These are phyloP conservation scores for Anthostomella pinea DNA, from an alignment of 2,329 filamentous ascomycete genomes.

Conservation along the genomic window DNA sequence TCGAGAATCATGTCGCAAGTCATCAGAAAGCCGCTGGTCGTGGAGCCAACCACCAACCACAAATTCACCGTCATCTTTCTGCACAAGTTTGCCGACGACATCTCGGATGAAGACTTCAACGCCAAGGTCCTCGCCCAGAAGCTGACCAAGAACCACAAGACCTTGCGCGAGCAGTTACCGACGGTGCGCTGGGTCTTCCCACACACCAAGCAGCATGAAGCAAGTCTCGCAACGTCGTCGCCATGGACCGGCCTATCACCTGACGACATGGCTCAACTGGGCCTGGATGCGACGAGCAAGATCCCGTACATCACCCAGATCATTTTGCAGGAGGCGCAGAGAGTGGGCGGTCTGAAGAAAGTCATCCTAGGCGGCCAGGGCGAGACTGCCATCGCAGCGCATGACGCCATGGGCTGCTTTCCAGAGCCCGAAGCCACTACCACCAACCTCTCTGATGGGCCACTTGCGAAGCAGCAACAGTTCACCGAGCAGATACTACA, in stretches of 20 bases:
- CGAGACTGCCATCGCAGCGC: conserved; percentile 18
- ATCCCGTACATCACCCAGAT: conserved; percentile 20
- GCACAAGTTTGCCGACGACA: conserved; percentile 12
- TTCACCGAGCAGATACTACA: conserved; percentile 12
- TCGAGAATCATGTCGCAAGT: too few relatives aligned
- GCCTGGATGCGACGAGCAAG: not conserved
- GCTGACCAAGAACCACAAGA: conserved; percentile 10
- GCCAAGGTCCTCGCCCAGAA: conserved; percentile 16
- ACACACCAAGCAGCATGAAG: conserved; percentile 12
- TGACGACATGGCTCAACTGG: too few relatives aligned
- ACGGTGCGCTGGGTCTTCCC: conserved; percentile 19
- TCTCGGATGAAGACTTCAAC: conserved; percentile 10
- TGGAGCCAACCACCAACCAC: conserved; percentile 12
- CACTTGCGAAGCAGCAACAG: not conserved
- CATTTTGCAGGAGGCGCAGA: conserved; percentile 15
- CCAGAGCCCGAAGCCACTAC: conserved; percentile 10
- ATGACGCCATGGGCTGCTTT: conserved; percentile 15
- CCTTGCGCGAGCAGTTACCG: conserved; percentile 14
- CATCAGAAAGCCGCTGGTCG: conserved; percentile 10
- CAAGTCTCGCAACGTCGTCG: too few relatives aligned
- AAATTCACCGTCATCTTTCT: conserved; percentile 22
- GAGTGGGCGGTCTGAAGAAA: conserved; percentile 12
- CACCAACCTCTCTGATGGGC: too few relatives aligned
- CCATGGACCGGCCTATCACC: too few relatives aligned
- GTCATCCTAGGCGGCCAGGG: conserved; percentile 20